phyloP scores from a whole-genome alignment of 1,284 basidiomycete genomes.

The Trichosporon asahii region DNA sequence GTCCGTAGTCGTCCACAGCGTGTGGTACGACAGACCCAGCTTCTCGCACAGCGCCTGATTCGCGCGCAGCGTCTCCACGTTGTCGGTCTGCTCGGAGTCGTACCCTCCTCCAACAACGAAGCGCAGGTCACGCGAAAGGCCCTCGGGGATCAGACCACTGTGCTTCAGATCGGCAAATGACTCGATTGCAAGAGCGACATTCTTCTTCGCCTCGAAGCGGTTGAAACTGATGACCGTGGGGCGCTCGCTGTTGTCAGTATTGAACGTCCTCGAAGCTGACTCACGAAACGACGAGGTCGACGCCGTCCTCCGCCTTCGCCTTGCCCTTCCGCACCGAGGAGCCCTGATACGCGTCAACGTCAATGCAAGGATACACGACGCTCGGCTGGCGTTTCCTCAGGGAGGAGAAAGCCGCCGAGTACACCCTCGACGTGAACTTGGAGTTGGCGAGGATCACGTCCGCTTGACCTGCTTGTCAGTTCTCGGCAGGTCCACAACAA shows the following conservation, averaged over 20 bases:
- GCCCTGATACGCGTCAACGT: conserved; percentile 64
- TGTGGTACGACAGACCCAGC: conserved; percentile 58
- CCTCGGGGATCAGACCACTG: conserved; percentile 25
- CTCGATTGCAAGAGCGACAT: conserved; percentile 73
- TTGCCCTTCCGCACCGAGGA: conserved; percentile 31
- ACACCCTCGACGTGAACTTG: conserved; percentile 77
- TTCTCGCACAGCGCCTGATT: conserved; percentile 61
- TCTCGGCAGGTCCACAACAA: conserved; percentile 18
- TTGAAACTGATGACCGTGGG: conserved; percentile 87
- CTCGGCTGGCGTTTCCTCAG: conserved; percentile 60
- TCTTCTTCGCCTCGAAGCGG: conserved; percentile 95
- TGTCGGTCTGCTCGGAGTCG: conserved; percentile 67
- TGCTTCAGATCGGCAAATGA: conserved; percentile 58
- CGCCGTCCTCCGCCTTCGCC: conserved; percentile 57
- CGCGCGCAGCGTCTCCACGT: conserved; percentile 61
- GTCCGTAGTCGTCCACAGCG: conserved; percentile 49
- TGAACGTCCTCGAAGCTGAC: too few relatives aligned
- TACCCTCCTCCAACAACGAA: conserved; percentile 78
- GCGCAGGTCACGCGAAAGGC: conserved; percentile 51
- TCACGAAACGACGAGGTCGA: conserved; percentile 65
- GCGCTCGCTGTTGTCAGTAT: conserved; percentile 57
- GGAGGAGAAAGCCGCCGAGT: conserved; percentile 69
- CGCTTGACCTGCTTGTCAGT: conserved; percentile 62
- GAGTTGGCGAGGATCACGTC: conserved; percentile 92
- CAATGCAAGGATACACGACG: conserved; percentile 91